Evolutionary conservation across 208 protist species (phyloP).

Genomic region (Herpetomonas muscarum): DNA sequence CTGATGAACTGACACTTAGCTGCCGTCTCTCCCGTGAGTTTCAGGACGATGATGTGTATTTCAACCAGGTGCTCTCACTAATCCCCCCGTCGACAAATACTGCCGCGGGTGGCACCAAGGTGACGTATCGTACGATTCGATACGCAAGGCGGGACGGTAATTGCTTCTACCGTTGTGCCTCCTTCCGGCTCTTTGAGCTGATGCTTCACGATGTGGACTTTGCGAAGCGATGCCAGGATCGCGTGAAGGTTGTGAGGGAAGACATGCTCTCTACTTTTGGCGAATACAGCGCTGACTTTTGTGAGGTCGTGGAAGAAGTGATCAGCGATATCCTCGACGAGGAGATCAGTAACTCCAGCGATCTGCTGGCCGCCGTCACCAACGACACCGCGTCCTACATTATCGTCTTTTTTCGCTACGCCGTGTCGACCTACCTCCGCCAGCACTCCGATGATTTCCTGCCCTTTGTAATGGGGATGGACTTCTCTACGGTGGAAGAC

Average conservation of each 20-base stretch:
- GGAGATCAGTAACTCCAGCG: constrained; percentile 13
- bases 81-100: constrained; percentile 2
- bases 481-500: constrained; percentile 44
- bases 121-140: constrained; percentile 34
- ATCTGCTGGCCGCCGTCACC: constrained; percentile 22
- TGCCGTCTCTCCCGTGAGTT: constrained; percentile 42
- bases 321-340: constrained; percentile 22
- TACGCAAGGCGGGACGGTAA: constrained; percentile 81
- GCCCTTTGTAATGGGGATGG: constrained; percentile 68
- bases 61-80: constrained; percentile 45
- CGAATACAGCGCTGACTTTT: constrained; percentile 74
- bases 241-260: constrained; percentile 14
- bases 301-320: constrained; percentile 37
- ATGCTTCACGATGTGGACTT: constrained; percentile 16
- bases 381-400: constrained; percentile 44
- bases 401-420: constrained; percentile 69
- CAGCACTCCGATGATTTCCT: constrained; percentile 49
- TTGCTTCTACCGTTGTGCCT: constrained; percentile 81
- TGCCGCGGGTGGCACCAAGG: neutral
- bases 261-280: constrained; percentile 46
- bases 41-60: constrained; percentile 26
- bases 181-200: constrained; percentile 51
- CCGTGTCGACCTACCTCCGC: constrained; percentile 69
- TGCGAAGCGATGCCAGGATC: constrained; percentile 14
- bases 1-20: constrained; percentile 21